Percentiles rank a stretch among this genome's conserved stretches.
Evolutionary conservation across 257 asterid species (phyloP).

Genomic region (Solanum chiquidenum): DNA sequence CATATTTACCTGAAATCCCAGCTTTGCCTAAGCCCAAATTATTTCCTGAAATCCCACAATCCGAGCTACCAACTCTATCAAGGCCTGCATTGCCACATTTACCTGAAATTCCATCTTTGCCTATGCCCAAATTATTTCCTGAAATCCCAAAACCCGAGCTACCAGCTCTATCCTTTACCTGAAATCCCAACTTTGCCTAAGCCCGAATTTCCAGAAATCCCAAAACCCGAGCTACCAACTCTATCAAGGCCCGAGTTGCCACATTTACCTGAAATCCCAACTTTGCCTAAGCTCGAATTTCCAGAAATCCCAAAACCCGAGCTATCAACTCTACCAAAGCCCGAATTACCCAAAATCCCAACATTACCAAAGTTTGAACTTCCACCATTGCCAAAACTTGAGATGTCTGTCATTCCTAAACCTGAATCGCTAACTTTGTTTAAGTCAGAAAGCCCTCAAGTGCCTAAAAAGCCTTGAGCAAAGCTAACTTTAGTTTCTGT

Average conservation of each 20-base stretch:
- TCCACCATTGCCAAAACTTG: not conserved
- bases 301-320: constrained; percentile 3
- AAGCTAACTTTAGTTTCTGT: too few relatives aligned
- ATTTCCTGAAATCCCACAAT: too few relatives aligned
- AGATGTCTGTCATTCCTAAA: too few relatives aligned
- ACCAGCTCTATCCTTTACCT: too few relatives aligned
- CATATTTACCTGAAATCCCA: not conserved
- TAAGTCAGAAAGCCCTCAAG: too few relatives aligned
- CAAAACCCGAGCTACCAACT: constrained; percentile 8
- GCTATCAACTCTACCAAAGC: constrained; percentile 16
- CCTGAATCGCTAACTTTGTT: too few relatives aligned
- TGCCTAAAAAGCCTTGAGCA: too few relatives aligned
- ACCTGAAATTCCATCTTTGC: not conserved
- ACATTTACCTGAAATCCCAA: not conserved
- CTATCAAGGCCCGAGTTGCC: not conserved
- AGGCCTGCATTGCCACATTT: not conserved
- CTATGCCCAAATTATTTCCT: not conserved
- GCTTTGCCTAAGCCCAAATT: too few relatives aligned
- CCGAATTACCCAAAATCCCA: not conserved
- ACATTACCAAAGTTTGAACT: not conserved
- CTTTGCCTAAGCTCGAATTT: constrained; percentile 1
- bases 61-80: too few relatives aligned
- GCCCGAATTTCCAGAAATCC: not conserved
- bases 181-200: too few relatives aligned
- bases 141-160: not conserved